Conservation (phyloP, 176 grass and related monocot genomes). For the Zoysia japonica region DNA sequence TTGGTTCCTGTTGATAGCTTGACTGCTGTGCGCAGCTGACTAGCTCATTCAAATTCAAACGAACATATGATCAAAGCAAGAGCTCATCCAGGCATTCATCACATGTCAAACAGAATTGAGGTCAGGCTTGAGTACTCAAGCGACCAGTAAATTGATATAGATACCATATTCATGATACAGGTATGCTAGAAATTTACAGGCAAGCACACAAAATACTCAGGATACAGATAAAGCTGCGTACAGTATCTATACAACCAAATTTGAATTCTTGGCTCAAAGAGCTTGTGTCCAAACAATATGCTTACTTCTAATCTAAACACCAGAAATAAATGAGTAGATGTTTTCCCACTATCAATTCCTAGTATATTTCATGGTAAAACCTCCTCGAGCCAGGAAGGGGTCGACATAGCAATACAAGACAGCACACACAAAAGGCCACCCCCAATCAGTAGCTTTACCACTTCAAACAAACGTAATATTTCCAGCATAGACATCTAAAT, state of each 20-base stretch:
- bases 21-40: neutral
- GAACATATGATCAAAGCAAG: neutral
- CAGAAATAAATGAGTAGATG: neutral
- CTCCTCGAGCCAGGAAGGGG: too few species aligned
- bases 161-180: too few species aligned
- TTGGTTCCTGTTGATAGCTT: too few species aligned
- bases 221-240: neutral
- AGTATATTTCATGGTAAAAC: neutral
- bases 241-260: neutral
- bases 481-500: neutral
- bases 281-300: neutral
- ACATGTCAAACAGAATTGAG: neutral
- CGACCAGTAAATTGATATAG: neutral
- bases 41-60: constrained; percentile 1
- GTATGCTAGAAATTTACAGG: neutral
- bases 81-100: neutral
- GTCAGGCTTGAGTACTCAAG: neutral
- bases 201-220: neutral
- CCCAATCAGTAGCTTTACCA: neutral
- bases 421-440: neutral
- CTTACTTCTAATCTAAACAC: neutral
- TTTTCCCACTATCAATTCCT: neutral
- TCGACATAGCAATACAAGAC: neutral
- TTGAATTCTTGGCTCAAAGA: constrained; percentile 12
- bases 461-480: neutral